Conservation (phyloP, 306 rosid genomes). For the Vigna angularis region DNA sequence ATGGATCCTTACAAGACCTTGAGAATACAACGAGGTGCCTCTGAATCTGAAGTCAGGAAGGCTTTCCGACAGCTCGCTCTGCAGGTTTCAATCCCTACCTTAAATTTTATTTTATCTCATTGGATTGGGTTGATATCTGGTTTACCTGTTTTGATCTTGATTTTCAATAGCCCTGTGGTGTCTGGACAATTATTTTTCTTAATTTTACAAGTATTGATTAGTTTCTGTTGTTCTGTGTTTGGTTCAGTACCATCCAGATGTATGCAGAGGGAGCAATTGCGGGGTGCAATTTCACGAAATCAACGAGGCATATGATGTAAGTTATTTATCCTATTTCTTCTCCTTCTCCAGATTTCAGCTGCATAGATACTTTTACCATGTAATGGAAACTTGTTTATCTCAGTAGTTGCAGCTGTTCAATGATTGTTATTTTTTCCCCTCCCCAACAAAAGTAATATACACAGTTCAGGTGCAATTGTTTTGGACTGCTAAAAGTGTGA, state of each 20-base stretch:
- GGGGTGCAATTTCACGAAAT: constrained; percentile 82
- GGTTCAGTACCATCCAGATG: constrained; percentile 93
- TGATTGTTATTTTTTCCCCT: too few relatives aligned
- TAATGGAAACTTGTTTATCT: too few relatives aligned
- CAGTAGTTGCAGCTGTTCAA: too few relatives aligned
- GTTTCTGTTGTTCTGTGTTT: constrained; percentile 20
- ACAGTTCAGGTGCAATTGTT: too few relatives aligned
- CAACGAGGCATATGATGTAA: constrained; percentile 92
- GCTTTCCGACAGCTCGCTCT: constrained; percentile 91
- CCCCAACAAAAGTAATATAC: too few relatives aligned
- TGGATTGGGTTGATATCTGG: background rate
- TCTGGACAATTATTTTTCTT: too few relatives aligned
- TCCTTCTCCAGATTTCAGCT: background rate
- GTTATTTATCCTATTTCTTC: background rate
- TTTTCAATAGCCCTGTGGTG: background rate
- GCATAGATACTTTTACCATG: too few relatives aligned
- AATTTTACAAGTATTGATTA: background rate
- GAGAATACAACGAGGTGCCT: constrained; percentile 68
- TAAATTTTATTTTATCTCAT: background rate
- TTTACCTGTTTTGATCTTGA: background rate
- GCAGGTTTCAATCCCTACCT: constrained; percentile 60
- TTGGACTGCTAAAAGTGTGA: constrained; percentile 1
- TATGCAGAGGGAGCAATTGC: constrained; percentile 79
- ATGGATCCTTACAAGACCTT: constrained; percentile 80
- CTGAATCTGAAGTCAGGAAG: constrained; percentile 87